Percentiles rank a stretch among this genome's conserved stretches.
Evolutionary conservation across 31 red algal genomes (phyloP).

Genomic region (Asparagopsis taxiformis): DNA sequence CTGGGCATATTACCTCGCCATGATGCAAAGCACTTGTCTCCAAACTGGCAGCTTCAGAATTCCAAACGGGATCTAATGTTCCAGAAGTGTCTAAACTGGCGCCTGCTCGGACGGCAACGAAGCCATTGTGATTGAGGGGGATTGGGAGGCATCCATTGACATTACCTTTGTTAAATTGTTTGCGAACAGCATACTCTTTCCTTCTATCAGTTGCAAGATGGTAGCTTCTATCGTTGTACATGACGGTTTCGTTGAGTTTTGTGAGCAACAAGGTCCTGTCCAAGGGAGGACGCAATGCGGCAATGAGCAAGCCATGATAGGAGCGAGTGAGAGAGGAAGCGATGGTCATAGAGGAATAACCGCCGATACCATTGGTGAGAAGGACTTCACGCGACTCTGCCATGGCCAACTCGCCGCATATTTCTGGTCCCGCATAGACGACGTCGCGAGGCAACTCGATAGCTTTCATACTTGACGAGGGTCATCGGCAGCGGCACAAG

Average conservation of each 20-base stretch:
- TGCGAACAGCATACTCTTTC: slow-evolving; percentile 1
- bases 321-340: slow-evolving; percentile 57
- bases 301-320: slow-evolving; percentile 57
- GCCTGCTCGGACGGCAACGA: background rate
- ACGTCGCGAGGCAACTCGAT: slow-evolving; percentile 54
- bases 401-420: slow-evolving; percentile 39
- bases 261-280: slow-evolving; percentile 49
- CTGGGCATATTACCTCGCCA: slow-evolving; percentile 47
- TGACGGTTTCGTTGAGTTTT: slow-evolving; percentile 54
- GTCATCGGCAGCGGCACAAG: background rate
- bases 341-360: slow-evolving; percentile 52
- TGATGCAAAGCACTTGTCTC: slow-evolving; percentile 12
- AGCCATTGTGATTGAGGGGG: background rate
- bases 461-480: slow-evolving; percentile 21
- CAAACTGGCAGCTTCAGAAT: slow-evolving; percentile 6
- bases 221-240: slow-evolving; percentile 23
- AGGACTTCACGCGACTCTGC: slow-evolving; percentile 62
- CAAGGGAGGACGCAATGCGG: slow-evolving; percentile 53
- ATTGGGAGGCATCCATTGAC: background rate
- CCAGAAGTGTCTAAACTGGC: slow-evolving; percentile 1
- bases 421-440: slow-evolving; percentile 59
- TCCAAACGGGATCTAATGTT: slow-evolving; percentile 6
- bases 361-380: slow-evolving; percentile 69
- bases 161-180: background rate
- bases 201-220: slow-evolving; percentile 51